These are phyloP conservation scores for Hibiscus mutabilis DNA, from an alignment of 345 rosid genomes.

Conservation along the genomic window DNA sequence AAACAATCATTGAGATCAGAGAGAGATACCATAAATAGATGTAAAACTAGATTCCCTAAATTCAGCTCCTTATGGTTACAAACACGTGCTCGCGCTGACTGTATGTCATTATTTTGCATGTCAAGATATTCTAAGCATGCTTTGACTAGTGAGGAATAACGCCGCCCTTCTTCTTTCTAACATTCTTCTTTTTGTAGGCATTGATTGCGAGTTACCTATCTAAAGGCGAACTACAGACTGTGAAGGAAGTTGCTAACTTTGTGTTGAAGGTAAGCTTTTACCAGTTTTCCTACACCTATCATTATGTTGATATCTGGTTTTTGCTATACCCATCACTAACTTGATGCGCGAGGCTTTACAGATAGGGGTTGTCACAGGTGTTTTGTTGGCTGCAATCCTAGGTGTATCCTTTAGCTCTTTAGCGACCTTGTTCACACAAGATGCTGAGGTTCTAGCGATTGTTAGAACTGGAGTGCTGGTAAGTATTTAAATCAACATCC, in stretches of 20 bases:
- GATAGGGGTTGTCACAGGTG: conserved; percentile 72
- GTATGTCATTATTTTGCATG: background rate
- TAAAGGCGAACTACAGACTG: conserved; percentile 56
- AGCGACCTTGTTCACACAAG: conserved; percentile 73
- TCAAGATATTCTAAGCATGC: background rate
- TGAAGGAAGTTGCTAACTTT: conserved; percentile 59
- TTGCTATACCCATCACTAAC: background rate
- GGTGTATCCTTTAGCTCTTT: conserved; percentile 61
- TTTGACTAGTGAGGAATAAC: background rate
- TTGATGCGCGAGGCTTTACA: conserved; percentile 26
- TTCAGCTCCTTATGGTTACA: background rate
- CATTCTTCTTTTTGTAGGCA: conserved; percentile 36
- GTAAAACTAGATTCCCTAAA: too few relatives aligned
- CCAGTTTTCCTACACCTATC: conserved; percentile 1
- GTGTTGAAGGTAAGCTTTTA: conserved; percentile 57
- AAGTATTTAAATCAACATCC: conserved; percentile 12
- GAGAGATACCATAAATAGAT: background rate
- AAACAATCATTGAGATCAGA: background rate
- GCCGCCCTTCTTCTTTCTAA: background rate
- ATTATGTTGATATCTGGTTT: background rate
- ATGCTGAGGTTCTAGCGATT: conserved; percentile 59
- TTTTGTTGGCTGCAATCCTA: conserved; percentile 58
- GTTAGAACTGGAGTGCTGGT: conserved; percentile 76
- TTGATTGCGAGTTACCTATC: conserved; percentile 75
- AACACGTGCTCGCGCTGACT: background rate